phyloP scores from a whole-genome alignment of 2,329 filamentous ascomycete genomes.

The Aureobasidium zeae region DNA sequence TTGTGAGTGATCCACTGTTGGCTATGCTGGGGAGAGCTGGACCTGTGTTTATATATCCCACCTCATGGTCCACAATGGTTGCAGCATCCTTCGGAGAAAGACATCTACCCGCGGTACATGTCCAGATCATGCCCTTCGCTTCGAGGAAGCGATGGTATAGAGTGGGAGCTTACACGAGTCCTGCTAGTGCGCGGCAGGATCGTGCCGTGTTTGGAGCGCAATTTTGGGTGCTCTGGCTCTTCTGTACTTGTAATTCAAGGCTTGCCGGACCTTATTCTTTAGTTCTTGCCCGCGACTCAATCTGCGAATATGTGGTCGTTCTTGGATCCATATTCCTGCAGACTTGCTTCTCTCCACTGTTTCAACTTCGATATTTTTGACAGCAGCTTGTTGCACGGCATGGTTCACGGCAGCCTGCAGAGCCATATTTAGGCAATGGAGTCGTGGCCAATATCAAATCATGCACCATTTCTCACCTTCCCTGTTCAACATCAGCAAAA shows the following conservation, averaged over 20 bases:
- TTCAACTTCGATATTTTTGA: too few relatives aligned
- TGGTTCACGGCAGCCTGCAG: conserved; percentile 8
- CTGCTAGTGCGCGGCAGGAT: conserved; percentile 10
- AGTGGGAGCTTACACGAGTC: conserved; percentile 6
- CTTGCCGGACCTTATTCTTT: too few relatives aligned
- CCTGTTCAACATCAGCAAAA: neutral
- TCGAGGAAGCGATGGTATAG: conserved; percentile 8
- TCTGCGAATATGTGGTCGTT: too few relatives aligned
- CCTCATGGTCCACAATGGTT: neutral
- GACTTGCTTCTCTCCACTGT: too few relatives aligned
- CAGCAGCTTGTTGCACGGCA: conserved; percentile 8
- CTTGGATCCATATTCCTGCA: too few relatives aligned
- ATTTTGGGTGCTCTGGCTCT: conserved; percentile 3
- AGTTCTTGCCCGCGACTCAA: too few relatives aligned
- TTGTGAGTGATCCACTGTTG: conserved; percentile 5
- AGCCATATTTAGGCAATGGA: conserved; percentile 3
- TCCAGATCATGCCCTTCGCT: neutral
- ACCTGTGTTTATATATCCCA: conserved; percentile 10
- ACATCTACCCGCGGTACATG: neutral
- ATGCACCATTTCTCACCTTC: neutral
- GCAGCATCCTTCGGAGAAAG: neutral
- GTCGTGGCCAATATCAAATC: neutral
- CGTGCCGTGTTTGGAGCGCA: conserved; percentile 7
- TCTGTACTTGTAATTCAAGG: too few relatives aligned
- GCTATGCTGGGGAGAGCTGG: neutral